Evolutionary conservation across 257 asterid species (phyloP), one percentile per base, ranked within the genome.

Genomic region (Ophiorrhiza pumila): DNA sequence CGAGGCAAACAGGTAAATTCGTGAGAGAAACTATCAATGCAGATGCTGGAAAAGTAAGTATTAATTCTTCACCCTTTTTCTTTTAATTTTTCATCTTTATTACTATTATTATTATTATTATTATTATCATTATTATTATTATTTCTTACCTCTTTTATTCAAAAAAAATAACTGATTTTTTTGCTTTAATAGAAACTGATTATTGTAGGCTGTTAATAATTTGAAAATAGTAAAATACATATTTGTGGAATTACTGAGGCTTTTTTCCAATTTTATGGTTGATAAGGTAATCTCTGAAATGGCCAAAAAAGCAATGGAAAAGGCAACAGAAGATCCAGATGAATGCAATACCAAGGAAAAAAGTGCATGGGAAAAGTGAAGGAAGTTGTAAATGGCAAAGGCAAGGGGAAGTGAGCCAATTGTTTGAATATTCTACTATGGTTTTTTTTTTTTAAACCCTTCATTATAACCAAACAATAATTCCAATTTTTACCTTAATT

Each of bases 331-430:
- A n/a, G 52, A 11, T 35, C 9, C 37, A 49, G 83, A 80, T 0
- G 77, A n/a, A n/a, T n/a, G n/a, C n/a, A n/a, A 82, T 5, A 70
- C 23, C 34, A 39, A 71, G 58, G 56, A 84, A 20, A 83, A 87
- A 62, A 85, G 86, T 3, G 59, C 80, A 32, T 83, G 89, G 80
- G 90, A 91, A 83, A 89, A 3, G 87, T 82, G 42, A 91, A 88
- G 80, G 85, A 74, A 2, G 89, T 83, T 0, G 67, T 80, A 20
- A 64, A 69, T 27, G 65, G 35, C 31, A 69, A 53, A 69, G 53
- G 0, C 5, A 53, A 69, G n/a, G 52, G 17, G 17, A 53, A 69
- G 35, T 69, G 56, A 57, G 7, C 17, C 62, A 35, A 4, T 12
- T 31, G 7, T 41, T 3, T 46, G 2, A 12, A 46, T 7, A 3